phyloP scores from a whole-genome alignment of 2,329 filamentous ascomycete genomes.

The Claviceps spartinae region DNA sequence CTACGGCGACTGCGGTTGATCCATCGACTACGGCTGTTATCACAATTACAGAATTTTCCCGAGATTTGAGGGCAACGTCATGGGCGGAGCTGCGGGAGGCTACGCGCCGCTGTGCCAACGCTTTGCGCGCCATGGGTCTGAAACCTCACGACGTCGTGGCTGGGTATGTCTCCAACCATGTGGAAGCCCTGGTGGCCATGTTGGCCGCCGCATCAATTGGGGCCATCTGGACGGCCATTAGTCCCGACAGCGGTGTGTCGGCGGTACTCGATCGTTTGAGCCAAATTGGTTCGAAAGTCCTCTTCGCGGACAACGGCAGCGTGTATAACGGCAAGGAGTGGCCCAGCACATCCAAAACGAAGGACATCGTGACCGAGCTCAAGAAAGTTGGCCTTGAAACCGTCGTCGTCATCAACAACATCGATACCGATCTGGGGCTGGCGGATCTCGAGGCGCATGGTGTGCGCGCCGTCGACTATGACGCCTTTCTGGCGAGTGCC shows the following conservation, averaged over 20 bases:
- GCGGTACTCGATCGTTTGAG: slow-evolving; percentile 77
- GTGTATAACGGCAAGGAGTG: slow-evolving; percentile 88
- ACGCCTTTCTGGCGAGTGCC: slow-evolving; percentile 28
- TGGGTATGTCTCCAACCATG: slow-evolving; percentile 79
- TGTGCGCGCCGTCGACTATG: slow-evolving; percentile 30
- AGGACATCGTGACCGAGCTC: slow-evolving; percentile 58
- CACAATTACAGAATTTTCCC: slow-evolving; percentile 60
- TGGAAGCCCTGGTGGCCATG: slow-evolving; percentile 77
- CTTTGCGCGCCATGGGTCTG: slow-evolving; percentile 54
- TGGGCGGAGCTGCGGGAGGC: slow-evolving; percentile 72
- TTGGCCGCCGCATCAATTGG: slow-evolving; percentile 70
- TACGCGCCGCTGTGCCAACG: slow-evolving; percentile 59
- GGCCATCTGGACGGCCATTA: slow-evolving; percentile 85
- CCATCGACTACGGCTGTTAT: slow-evolving; percentile 58
- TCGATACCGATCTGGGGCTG: slow-evolving; percentile 31
- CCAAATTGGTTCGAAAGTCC: slow-evolving; percentile 69
- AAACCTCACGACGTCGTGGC: slow-evolving; percentile 42
- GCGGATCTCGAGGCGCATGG: slow-evolving; percentile 25
- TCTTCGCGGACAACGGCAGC: slow-evolving; percentile 80
- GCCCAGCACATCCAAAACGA: slow-evolving; percentile 64
- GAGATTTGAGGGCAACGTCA: slow-evolving; percentile 42
- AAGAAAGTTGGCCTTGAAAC: slow-evolving; percentile 45
- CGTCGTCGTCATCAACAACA: slow-evolving; percentile 62
- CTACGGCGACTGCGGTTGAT: slow-evolving; percentile 24
- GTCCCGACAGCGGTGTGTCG: slow-evolving; percentile 81